Conservation (phyloP, 345 rosid species). For the Aquilaria sinensis region DNA sequence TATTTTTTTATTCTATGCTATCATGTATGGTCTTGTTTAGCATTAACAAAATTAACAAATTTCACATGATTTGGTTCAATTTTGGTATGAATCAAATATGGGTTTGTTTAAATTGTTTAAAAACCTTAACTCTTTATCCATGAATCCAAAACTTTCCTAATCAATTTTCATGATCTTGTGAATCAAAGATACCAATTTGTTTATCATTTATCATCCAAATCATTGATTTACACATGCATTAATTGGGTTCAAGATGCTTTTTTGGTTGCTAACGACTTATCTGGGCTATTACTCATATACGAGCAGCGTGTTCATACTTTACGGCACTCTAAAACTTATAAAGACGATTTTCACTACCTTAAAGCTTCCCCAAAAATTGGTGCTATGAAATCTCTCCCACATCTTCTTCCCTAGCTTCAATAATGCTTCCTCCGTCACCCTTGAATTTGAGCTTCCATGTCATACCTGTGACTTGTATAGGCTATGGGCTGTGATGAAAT, state of each 20-base stretch:
- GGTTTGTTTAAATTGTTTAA: too few relatives aligned
- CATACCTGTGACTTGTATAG: too few relatives aligned
- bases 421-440: too few relatives aligned
- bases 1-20: too few relatives aligned
- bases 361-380: conserved; percentile 34
- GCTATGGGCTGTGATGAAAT: too few relatives aligned
- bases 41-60: too few relatives aligned
- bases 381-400: too few relatives aligned
- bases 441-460: too few relatives aligned
- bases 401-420: too few relatives aligned
- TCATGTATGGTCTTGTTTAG: too few relatives aligned
- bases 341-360: conserved; percentile 87
- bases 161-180: background rate
- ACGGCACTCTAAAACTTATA: conserved; percentile 74
- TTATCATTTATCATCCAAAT: background rate
- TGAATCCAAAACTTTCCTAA: conserved; percentile 61
- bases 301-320: conserved; percentile 90
- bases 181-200: background rate
- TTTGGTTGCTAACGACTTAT: conserved; percentile 71
- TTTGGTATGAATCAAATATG: too few relatives aligned
- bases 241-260: conserved; percentile 95
- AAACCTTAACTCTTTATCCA: conserved; percentile 40
- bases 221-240: conserved; percentile 47
- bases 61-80: too few relatives aligned
- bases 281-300: conserved; percentile 70